A percentile compares a stretch with the other conserved stretches of the same genome.
phyloP scores from a whole-genome alignment of 441 rosid genomes.

The Gossypium gossypioides region DNA sequence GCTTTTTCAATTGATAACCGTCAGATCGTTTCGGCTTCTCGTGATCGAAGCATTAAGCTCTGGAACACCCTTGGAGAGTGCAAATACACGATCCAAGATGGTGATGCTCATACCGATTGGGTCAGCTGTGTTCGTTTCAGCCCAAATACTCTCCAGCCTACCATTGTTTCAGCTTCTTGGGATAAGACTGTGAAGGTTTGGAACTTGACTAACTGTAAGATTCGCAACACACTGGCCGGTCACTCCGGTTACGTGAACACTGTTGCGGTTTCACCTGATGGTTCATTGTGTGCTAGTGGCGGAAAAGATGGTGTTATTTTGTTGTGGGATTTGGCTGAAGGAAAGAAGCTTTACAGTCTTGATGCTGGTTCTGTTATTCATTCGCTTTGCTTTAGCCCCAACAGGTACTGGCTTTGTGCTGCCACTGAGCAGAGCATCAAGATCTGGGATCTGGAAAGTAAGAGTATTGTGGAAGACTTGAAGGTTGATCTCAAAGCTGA shows the following conservation, averaged over 20 bases:
- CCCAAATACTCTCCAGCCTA: conserved; percentile 66
- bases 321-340: conserved; percentile 92
- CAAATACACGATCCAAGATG: conserved; percentile 77
- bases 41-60: conserved; percentile 71
- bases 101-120: conserved; percentile 72
- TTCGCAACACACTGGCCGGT: conserved; percentile 57
- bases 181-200: conserved; percentile 83
- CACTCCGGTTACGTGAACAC: conserved; percentile 87
- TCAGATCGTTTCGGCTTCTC: conserved; percentile 93
- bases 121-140: conserved; percentile 87
- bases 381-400: conserved; percentile 82
- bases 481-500: conserved; percentile 91
- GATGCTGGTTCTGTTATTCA: conserved; percentile 71
- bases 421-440: conserved; percentile 82
- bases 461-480: conserved; percentile 83
- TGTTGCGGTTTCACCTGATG: conserved; percentile 91
- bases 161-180: conserved; percentile 78
- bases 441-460: conserved; percentile 97
- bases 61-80: conserved; percentile 94
- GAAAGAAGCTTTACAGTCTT: conserved; percentile 78
- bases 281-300: conserved; percentile 89
- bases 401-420: conserved; percentile 94
- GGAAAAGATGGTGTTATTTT: conserved; percentile 85
- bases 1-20: conserved; percentile 94
- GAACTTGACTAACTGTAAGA: conserved; percentile 85